Conservation (phyloP, 441 rosid species). For the Populus hybrid region DNA sequence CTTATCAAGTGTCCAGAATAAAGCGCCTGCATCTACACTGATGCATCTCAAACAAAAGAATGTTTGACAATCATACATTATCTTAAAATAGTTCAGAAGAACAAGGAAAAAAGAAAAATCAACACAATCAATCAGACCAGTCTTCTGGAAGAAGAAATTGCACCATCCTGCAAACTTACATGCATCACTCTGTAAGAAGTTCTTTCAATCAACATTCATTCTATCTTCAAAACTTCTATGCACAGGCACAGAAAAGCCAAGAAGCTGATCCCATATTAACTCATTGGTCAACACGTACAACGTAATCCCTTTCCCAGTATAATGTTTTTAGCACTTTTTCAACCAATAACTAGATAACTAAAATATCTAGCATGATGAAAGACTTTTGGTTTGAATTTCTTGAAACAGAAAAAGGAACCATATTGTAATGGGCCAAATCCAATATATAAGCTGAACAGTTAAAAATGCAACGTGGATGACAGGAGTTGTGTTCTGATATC, state of each 20-base stretch:
- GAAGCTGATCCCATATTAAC: background rate
- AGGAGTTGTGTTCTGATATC: background rate
- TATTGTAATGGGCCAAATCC: background rate
- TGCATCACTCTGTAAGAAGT: background rate
- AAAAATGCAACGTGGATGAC: background rate
- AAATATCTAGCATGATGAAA: background rate
- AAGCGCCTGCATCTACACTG: slow-evolving; percentile 70
- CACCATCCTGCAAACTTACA: background rate
- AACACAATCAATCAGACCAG: background rate
- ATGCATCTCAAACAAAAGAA: slow-evolving; percentile 39
- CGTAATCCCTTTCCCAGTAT: background rate
- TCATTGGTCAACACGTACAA: background rate
- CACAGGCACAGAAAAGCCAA: background rate
- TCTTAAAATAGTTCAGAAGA: background rate
- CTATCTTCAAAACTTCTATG: background rate
- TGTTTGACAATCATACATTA: slow-evolving; percentile 8
- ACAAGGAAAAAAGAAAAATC: background rate
- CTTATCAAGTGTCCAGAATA: slow-evolving; percentile 66
- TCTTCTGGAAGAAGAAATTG: background rate
- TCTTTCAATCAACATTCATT: background rate
- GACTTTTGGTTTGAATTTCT: background rate
- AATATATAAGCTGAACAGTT: background rate
- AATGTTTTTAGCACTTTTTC: background rate
- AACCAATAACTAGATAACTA: background rate
- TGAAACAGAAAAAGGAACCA: background rate